These are phyloP conservation scores for Metschnikowia aberdeeniae DNA, from an alignment of 805 yeast genomes.

Conservation along the genomic window DNA sequence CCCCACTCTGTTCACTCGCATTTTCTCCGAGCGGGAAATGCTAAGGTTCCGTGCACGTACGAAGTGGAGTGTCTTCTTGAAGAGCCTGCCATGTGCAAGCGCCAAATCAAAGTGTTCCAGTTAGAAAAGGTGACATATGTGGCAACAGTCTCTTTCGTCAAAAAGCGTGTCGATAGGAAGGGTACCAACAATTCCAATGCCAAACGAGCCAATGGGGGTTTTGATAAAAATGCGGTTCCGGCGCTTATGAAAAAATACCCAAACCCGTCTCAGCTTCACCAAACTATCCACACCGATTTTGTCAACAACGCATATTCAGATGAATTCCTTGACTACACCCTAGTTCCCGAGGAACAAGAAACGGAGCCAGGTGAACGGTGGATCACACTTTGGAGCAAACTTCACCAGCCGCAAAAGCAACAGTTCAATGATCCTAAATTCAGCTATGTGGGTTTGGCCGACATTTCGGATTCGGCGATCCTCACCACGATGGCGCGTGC, in stretches of 20 bases:
- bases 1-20: constrained; percentile 64
- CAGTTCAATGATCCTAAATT: constrained; percentile 23
- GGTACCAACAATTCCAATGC: constrained; percentile 2
- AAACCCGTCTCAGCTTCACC: constrained; percentile 23
- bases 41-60: constrained; percentile 45
- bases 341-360: constrained; percentile 32
- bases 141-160: constrained; percentile 45
- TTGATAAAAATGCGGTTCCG: constrained; percentile 10
- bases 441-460: constrained; percentile 36
- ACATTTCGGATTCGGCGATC: constrained; percentile 35
- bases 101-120: constrained; percentile 56
- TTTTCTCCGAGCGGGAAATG: constrained; percentile 54
- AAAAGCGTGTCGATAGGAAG: constrained; percentile 7
- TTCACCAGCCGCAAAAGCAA: constrained; percentile 21
- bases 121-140: constrained; percentile 46
- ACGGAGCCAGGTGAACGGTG: constrained; percentile 34
- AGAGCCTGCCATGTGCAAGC: constrained; percentile 49
- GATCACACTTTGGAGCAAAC: constrained; percentile 38
- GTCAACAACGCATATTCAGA: constrained; percentile 35
- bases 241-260: constrained; percentile 21
- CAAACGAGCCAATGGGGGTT: neutral
- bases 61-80: constrained; percentile 49
- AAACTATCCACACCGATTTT: constrained; percentile 33
- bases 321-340: constrained; percentile 31
- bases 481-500: constrained; percentile 41